Evolutionary conservation across 805 yeast species (phyloP).

Genomic region (Cyberlindnera americana): DNA sequence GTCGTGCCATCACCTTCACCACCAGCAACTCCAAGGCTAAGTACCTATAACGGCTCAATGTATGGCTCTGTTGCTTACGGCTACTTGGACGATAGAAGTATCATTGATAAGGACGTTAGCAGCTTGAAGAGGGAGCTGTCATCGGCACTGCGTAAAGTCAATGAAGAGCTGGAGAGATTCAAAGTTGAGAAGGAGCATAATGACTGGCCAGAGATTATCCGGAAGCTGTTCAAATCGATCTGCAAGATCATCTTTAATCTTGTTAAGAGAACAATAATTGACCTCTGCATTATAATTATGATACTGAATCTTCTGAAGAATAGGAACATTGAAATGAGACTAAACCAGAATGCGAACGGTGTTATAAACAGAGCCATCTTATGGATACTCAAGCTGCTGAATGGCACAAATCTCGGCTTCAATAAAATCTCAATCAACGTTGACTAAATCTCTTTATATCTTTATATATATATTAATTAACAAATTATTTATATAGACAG

Average conservation of each 20-base stretch:
- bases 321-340: slow-evolving; percentile 19
- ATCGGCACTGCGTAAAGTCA: slow-evolving; percentile 23
- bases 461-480: not conserved
- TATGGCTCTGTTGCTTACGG: slow-evolving; percentile 14
- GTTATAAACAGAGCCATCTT: slow-evolving; percentile 10
- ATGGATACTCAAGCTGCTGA: slow-evolving; percentile 16
- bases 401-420: slow-evolving; percentile 19
- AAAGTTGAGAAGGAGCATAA: slow-evolving; percentile 10
- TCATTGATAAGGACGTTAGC: slow-evolving; percentile 19
- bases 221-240: slow-evolving; percentile 6
- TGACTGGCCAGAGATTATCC: slow-evolving; percentile 16
- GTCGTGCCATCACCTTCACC: slow-evolving; percentile 26
- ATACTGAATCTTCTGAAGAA: slow-evolving; percentile 22
- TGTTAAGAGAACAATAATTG: slow-evolving; percentile 19
- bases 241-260: slow-evolving; percentile 10
- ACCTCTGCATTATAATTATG: slow-evolving; percentile 18
- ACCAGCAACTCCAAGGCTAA: slow-evolving; percentile 17
- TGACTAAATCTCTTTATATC: slow-evolving; percentile 9
- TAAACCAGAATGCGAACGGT: slow-evolving; percentile 8
- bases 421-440: slow-evolving; percentile 22
- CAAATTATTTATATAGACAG: not conserved
- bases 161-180: slow-evolving; percentile 22
- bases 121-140: slow-evolving; percentile 26
- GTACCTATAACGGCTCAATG: slow-evolving; percentile 11
- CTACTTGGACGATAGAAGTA: slow-evolving; percentile 13